A percentile compares a stretch with the other conserved stretches of the same genome.
Evolutionary conservation across 1,284 basidiomycete genomes (phyloP).

Genomic region (Schizophyllum amplum): DNA sequence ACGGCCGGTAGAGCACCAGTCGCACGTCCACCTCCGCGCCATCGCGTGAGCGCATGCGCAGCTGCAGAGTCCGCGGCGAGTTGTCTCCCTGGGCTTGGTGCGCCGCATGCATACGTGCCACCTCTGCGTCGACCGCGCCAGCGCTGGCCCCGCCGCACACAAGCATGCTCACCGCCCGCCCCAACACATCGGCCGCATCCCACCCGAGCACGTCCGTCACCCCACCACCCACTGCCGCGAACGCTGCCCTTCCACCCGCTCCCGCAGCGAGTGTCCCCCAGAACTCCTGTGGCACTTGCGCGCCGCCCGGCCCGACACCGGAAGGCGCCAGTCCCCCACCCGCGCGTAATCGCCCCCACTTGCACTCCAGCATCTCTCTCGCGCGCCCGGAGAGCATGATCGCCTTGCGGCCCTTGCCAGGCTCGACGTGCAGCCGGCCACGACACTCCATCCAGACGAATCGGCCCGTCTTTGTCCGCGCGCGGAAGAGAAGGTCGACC

Average conservation of each 20-base stretch:
- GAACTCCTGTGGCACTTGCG: background rate
- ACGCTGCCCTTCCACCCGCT: constrained; percentile 36
- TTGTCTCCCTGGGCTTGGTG: constrained; percentile 26
- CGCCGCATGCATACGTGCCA: constrained; percentile 25
- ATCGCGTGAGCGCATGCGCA: constrained; percentile 18
- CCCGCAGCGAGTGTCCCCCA: background rate
- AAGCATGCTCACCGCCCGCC: constrained; percentile 41
- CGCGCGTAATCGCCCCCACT: background rate
- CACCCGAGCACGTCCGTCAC: constrained; percentile 56
- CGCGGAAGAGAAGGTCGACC: constrained; percentile 16
- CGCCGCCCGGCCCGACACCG: background rate
- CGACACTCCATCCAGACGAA: constrained; percentile 85
- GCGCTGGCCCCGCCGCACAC: constrained; percentile 18
- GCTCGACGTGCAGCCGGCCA: constrained; percentile 81
- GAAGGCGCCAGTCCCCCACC: background rate
- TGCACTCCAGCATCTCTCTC: constrained; percentile 44
- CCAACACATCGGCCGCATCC: constrained; percentile 62
- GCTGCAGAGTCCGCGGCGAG: constrained; percentile 11
- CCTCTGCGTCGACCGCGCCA: constrained; percentile 7
- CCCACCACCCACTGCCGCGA: constrained; percentile 47
- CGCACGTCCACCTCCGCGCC: background rate
- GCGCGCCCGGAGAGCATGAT: constrained; percentile 77
- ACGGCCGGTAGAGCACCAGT: background rate
- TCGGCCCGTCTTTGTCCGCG: constrained; percentile 34
- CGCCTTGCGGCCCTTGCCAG: constrained; percentile 85